Conservation (phyloP, 805 yeast genomes). For the Candida fluviatilis region DNA sequence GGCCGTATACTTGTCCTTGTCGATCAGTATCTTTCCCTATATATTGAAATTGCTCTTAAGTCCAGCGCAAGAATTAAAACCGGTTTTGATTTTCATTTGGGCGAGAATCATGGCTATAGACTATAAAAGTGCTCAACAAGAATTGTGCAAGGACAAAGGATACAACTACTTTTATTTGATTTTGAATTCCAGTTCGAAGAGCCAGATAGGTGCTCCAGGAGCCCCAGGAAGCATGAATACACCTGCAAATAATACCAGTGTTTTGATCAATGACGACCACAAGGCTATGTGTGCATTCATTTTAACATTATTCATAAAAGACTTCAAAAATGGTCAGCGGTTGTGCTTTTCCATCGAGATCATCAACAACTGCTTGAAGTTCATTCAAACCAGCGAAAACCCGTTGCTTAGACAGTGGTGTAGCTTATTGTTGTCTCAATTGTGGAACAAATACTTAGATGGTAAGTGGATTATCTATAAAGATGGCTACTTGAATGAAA, state of each 20-base stretch:
- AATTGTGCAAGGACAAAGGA: conserved; percentile 86
- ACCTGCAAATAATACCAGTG: conserved; percentile 17
- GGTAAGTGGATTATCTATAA: conserved; percentile 69
- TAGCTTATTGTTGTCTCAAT: conserved; percentile 67
- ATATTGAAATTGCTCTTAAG: conserved; percentile 85
- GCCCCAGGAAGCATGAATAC: conserved; percentile 23
- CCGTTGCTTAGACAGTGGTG: conserved; percentile 95
- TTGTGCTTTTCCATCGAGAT: conserved; percentile 74
- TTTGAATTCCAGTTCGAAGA: conserved; percentile 43
- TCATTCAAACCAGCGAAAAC: conserved; percentile 68
- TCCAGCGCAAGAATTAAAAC: conserved; percentile 93
- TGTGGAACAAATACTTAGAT: conserved; percentile 69
- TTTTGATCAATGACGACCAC: conserved; percentile 68
- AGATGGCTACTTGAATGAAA: conserved; percentile 54
- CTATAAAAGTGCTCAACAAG: conserved; percentile 84
- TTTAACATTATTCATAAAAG: conserved; percentile 76
- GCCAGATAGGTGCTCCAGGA: conserved; percentile 27
- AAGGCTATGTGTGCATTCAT: conserved; percentile 95
- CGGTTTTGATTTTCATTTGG: conserved; percentile 94
- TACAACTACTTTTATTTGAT: conserved; percentile 82
- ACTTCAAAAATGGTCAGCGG: conserved; percentile 74
- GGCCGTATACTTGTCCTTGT: conserved; percentile 90
- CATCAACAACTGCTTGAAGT: conserved; percentile 59
- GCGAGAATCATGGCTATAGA: conserved; percentile 97
- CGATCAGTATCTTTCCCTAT: conserved; percentile 95